Percentiles rank a stretch among this genome's conserved stretches.
These are phyloP conservation scores for Trematosphaeria pertusa DNA, from an alignment of 2,329 filamentous ascomycete species.

Conservation along the genomic window DNA sequence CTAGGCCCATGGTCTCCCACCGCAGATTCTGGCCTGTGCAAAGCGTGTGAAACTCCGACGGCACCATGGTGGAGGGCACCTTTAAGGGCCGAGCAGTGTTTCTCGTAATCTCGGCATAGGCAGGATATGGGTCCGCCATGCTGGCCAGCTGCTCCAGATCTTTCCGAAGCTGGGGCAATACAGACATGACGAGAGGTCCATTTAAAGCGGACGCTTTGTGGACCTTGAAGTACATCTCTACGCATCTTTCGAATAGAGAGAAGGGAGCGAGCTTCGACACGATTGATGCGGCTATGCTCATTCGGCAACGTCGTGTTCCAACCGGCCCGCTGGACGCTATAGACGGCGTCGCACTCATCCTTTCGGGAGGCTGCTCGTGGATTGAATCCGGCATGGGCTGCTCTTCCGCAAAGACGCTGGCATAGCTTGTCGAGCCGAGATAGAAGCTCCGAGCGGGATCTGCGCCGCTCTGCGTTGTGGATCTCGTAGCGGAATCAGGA, in stretches of 20 bases:
- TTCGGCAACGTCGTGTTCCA: constrained; percentile 38
- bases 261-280: constrained; percentile 39
- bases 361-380: constrained; percentile 38
- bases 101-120: constrained; percentile 40
- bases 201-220: constrained; percentile 35
- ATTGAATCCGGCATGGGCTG: constrained; percentile 36
- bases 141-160: constrained; percentile 35
- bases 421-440: constrained; percentile 46
- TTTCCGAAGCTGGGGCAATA: constrained; percentile 38
- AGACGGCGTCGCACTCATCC: constrained; percentile 30
- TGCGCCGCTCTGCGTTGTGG: constrained; percentile 25
- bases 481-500: constrained; percentile 32
- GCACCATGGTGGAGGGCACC: constrained; percentile 37
- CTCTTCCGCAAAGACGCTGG: constrained; percentile 42
- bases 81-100: constrained; percentile 41
- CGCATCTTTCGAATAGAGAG: constrained; percentile 35
- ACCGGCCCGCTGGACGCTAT: constrained; percentile 17
- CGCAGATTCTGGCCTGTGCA: constrained; percentile 43
- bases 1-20: constrained; percentile 43
- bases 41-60: constrained; percentile 41
- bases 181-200: constrained; percentile 37
- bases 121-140: constrained; percentile 24
- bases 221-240: constrained; percentile 35
- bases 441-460: constrained; percentile 40
- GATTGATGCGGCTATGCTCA: constrained; percentile 34